Conservation (phyloP, 208 protist genomes). For the Strigomonas culicis region DNA sequence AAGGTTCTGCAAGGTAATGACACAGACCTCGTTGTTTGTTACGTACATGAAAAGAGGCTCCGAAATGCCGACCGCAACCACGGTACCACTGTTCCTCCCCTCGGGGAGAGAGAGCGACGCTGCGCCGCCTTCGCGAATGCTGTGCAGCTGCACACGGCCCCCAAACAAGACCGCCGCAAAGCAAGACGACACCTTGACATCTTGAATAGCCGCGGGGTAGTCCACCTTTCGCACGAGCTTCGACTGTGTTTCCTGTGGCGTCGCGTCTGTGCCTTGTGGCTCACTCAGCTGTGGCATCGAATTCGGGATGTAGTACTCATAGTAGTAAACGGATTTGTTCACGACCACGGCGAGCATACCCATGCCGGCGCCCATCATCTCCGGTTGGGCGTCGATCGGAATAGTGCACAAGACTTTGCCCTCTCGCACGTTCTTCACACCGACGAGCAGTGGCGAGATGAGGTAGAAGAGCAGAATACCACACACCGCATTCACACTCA, state of each 20-base stretch:
- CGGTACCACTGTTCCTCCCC: slow-evolving; percentile 28
- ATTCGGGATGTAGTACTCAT: slow-evolving; percentile 68
- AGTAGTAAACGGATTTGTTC: slow-evolving; percentile 85
- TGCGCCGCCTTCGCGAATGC: slow-evolving; percentile 46
- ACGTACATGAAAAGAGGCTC: slow-evolving; percentile 94
- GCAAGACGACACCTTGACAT: slow-evolving; percentile 66
- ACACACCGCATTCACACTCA: slow-evolving; percentile 67
- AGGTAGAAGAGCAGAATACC: slow-evolving; percentile 81
- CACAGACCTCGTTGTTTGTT: slow-evolving; percentile 61
- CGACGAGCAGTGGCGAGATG: slow-evolving; percentile 79
- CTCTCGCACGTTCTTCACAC: slow-evolving; percentile 77
- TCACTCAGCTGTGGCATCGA: slow-evolving; percentile 19
- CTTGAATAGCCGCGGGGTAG: slow-evolving; percentile 67
- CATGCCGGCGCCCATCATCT: slow-evolving; percentile 79
- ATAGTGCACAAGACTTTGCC: slow-evolving; percentile 62
- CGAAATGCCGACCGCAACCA: slow-evolving; percentile 87
- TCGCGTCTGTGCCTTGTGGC: neutral
- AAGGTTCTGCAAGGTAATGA: slow-evolving; percentile 86
- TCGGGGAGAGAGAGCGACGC: slow-evolving; percentile 8
- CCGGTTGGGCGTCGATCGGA: slow-evolving; percentile 81
- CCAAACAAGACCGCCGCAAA: slow-evolving; percentile 87
- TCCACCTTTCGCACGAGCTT: slow-evolving; percentile 56
- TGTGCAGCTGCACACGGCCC: slow-evolving; percentile 81
- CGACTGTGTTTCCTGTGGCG: slow-evolving; percentile 20
- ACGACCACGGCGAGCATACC: slow-evolving; percentile 78